Conservation (phyloP, 1,284 basidiomycete species). For the Leccinum pachyderme region DNA sequence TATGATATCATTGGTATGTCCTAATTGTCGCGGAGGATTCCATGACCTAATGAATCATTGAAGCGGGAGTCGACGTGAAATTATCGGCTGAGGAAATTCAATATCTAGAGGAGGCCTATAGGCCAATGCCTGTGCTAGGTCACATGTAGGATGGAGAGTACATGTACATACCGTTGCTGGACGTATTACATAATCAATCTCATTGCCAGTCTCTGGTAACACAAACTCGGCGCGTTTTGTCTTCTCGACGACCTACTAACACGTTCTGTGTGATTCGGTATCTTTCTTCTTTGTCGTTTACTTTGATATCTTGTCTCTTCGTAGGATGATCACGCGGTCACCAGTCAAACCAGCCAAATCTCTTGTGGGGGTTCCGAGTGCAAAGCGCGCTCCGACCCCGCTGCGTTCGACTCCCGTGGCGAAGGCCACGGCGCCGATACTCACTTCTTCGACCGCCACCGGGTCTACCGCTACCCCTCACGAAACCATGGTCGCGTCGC, state of each 20-base stretch:
- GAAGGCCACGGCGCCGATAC: slow-evolving; percentile 27
- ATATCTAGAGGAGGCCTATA: slow-evolving; percentile 45
- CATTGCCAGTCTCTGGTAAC: background rate
- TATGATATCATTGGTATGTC: slow-evolving; percentile 41
- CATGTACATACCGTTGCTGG: background rate
- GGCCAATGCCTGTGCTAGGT: slow-evolving; percentile 38
- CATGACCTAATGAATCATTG: slow-evolving; percentile 2
- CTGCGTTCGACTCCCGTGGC: slow-evolving; percentile 16
- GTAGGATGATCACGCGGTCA: slow-evolving; percentile 29
- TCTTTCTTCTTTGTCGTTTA: background rate
- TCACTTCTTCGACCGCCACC: slow-evolving; percentile 30
- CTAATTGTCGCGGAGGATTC: background rate
- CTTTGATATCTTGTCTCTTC: background rate
- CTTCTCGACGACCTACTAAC: background rate
- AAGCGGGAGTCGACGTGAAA: slow-evolving; percentile 37
- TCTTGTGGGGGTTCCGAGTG: slow-evolving; percentile 6
- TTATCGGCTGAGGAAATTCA: slow-evolving; percentile 48
- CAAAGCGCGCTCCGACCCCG: slow-evolving; percentile 23
- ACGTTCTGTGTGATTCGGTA: background rate
- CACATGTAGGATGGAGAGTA: slow-evolving; percentile 16
- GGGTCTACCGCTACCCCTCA: slow-evolving; percentile 37
- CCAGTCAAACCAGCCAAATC: slow-evolving; percentile 24
- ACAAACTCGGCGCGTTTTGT: slow-evolving; percentile 3
- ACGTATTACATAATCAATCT: background rate
- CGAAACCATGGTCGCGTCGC: slow-evolving; percentile 52